phyloP scores from a whole-genome alignment of 208 protist genomes.

The Trichomonas tenax region DNA sequence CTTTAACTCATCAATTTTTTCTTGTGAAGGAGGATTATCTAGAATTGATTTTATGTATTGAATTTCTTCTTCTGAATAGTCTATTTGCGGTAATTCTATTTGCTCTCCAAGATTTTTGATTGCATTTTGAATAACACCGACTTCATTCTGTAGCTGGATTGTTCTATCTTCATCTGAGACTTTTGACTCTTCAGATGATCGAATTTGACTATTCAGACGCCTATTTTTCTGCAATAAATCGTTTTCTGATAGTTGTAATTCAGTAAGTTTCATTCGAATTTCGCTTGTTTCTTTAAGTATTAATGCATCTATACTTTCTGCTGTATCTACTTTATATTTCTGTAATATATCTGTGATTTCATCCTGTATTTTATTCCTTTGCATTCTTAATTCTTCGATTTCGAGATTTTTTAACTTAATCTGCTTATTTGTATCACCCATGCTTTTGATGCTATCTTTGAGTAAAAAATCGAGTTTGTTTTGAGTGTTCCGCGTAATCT shows the following conservation, averaged over 20 bases:
- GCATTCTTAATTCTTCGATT: background rate
- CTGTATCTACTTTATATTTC: background rate
- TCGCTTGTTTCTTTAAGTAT: background rate
- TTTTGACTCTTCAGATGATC: background rate
- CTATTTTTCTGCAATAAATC: background rate
- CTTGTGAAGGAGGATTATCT: background rate
- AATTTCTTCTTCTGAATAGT: background rate
- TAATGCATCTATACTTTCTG: background rate
- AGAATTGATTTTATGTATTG: background rate
- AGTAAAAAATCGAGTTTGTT: background rate
- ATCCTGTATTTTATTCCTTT: background rate
- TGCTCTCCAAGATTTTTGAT: background rate
- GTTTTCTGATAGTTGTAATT: background rate
- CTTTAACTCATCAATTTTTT: background rate
- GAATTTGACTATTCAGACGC: background rate
- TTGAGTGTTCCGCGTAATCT: background rate
- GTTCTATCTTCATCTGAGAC: background rate
- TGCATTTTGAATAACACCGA: no score
- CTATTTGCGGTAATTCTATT: background rate
- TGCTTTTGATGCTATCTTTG: background rate
- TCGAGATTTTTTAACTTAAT: background rate
- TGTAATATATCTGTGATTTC: background rate
- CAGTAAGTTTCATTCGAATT: background rate
- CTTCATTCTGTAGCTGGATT: background rate
- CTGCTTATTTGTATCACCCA: background rate